Base-by-base conservation (phyloP, 345 rosid genomes). In the Acer campestre region DNA sequence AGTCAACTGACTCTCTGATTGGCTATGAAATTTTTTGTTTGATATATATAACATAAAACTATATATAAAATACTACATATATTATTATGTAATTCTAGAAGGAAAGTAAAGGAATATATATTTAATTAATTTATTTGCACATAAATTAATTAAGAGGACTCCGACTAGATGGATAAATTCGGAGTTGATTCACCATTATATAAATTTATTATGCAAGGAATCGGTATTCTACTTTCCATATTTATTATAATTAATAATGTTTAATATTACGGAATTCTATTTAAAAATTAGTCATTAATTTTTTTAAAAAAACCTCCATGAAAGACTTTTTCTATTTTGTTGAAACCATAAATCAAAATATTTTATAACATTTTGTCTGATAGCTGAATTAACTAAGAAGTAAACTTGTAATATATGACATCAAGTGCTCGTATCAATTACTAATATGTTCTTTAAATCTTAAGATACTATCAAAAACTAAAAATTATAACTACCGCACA, bases 161-260 rank as follows among this genome's bases (percentile, higher is more conserved):
- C 64, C 80, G 78, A 46, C 73, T 46, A 56, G 77, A 64, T 73
- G 84, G 48, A 82, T 59, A 61, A 67, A 78, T 73, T 79, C 76
- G 70, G 27, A 69, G 80, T 81, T 84, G 87, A 81, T 84, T 76
- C 44, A n/a, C 10, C 17, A 29, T 53, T 20, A 17, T 62, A 51
- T 59, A 29, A 46, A 23, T 56, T 25, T 61, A 23, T 75, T 69
- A 68, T 71, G 80, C 42, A 3, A 1, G 77, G 86, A 75, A 80
- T 80, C 75, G 1, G 62, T 27, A 62, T 53, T 67, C 46, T 55
- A 0, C 44, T 44, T 61, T 73, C 53, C 25, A 5, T 23, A 13
- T 42, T 61, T n/a, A 20, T 8, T 35, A 17, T 31, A 61, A 55
- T 1, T 82, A 51, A 13, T 31, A 31, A 51, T 16, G 18, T 51